phyloP scores from a whole-genome alignment of 768 basidiomycete genomes.

The Tricholoma sp. region DNA sequence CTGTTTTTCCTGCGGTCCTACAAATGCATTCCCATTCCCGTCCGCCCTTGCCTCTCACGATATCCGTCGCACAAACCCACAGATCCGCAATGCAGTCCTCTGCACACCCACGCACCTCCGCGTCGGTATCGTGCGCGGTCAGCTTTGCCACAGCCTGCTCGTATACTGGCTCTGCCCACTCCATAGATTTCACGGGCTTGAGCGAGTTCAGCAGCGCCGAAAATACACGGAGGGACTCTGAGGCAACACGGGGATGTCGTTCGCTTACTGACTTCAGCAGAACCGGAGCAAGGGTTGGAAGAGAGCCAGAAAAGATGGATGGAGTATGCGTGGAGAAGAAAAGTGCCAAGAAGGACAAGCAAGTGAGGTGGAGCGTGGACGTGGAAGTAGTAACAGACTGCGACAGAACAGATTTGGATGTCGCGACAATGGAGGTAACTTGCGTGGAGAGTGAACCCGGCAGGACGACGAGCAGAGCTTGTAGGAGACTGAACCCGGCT shows the following conservation, averaged over 20 bases:
- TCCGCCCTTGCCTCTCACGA: constrained; percentile 56
- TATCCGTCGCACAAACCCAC: constrained; percentile 79
- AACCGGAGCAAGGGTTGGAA: constrained; percentile 67
- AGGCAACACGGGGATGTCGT: constrained; percentile 72
- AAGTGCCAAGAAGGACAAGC: constrained; percentile 77
- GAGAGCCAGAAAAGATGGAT: constrained; percentile 48
- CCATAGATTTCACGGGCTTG: constrained; percentile 57
- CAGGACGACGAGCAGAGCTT: constrained; percentile 71
- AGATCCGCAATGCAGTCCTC: constrained; percentile 82
- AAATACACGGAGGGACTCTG: constrained; percentile 85
- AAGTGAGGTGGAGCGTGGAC: constrained; percentile 76
- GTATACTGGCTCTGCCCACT: constrained; percentile 74
- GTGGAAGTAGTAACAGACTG: constrained; percentile 71
- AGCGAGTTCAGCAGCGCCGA: constrained; percentile 75
- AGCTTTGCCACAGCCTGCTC: constrained; percentile 67
- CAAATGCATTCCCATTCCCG: constrained; percentile 27
- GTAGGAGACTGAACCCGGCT: constrained; percentile 78
- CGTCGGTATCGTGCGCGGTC: constrained; percentile 79
- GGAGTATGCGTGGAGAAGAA: constrained; percentile 74
- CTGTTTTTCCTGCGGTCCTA: constrained; percentile 51
- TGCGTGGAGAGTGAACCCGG: constrained; percentile 78
- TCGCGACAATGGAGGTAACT: constrained; percentile 55
- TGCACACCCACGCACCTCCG: constrained; percentile 80
- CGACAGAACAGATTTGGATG: constrained; percentile 58
- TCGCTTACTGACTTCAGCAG: constrained; percentile 74